These are phyloP conservation scores for Lichtheimia ramosa DNA, from an alignment of 371 early-diverging fungal species.

Conservation along the genomic window DNA sequence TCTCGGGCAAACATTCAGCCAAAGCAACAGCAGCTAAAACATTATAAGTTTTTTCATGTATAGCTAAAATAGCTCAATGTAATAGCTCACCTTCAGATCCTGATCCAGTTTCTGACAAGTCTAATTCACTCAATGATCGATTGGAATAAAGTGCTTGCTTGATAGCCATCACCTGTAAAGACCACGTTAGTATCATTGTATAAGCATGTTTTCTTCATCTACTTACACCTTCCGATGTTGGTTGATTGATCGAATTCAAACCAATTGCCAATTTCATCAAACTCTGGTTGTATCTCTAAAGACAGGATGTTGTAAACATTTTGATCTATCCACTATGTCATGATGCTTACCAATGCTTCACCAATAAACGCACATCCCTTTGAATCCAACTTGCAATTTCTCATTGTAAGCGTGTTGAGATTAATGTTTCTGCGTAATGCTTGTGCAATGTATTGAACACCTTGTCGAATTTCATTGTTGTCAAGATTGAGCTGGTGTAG, in stretches of 20 bases:
- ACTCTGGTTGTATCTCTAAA: conserved; percentile 50
- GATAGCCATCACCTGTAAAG: conserved; percentile 48
- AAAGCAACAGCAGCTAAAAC: conserved; percentile 65
- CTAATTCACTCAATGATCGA: conserved; percentile 57
- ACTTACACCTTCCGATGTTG: conserved; percentile 51
- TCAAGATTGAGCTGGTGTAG: conserved; percentile 49
- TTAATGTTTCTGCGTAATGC: conserved; percentile 61
- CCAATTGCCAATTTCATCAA: conserved; percentile 46
- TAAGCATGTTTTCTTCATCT: background rate
- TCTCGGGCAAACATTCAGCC: conserved; percentile 81
- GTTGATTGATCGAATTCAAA: conserved; percentile 36
- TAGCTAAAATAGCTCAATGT: background rate
- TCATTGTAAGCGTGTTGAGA: conserved; percentile 45
- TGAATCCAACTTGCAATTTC: conserved; percentile 61
- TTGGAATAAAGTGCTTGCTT: conserved; percentile 67
- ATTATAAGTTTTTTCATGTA: background rate
- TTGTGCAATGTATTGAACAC: conserved; percentile 65
- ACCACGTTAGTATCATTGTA: background rate
- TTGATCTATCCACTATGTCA: no score
- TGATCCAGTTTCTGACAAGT: conserved; percentile 64
- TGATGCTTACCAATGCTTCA: conserved; percentile 55
- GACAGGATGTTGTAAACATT: no score
- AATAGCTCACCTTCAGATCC: conserved; percentile 52
- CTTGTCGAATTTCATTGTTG: conserved; percentile 58
- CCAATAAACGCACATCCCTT: conserved; percentile 54